Evolutionary conservation across 805 yeast genomes (phyloP).

Genomic region (Yamadazyma tumulicola): DNA sequence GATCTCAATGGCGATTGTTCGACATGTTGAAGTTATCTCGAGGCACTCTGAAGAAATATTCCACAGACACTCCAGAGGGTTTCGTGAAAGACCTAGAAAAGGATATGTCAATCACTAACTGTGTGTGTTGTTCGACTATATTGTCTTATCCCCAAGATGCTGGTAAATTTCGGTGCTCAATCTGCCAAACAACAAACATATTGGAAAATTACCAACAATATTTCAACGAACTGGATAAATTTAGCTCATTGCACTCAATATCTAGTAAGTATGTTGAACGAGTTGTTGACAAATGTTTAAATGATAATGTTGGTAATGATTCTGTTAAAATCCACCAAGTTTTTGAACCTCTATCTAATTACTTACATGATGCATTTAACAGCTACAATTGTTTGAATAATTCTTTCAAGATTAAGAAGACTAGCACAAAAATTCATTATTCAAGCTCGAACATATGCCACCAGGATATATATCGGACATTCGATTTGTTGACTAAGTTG

Average conservation of each 20-base stretch:
- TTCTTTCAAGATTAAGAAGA: constrained; percentile 46
- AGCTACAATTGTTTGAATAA: constrained; percentile 44
- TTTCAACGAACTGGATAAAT: constrained; percentile 3
- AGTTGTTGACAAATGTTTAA: constrained; percentile 33
- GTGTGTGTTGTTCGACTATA: constrained; percentile 38
- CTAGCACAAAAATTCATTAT: constrained; percentile 31
- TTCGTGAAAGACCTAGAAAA: constrained; percentile 3
- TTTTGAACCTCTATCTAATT: constrained; percentile 49
- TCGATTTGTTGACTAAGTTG: constrained; percentile 41
- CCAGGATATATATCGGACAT: constrained; percentile 44
- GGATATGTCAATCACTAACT: constrained; percentile 20
- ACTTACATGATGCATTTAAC: constrained; percentile 47
- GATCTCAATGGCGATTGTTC: constrained; percentile 21
- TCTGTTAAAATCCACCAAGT: constrained; percentile 23
- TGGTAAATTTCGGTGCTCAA: constrained; percentile 53
- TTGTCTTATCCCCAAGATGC: constrained; percentile 26
- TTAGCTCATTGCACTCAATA: constrained; percentile 15
- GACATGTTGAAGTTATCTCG: constrained; percentile 14
- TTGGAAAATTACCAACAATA: constrained; percentile 12
- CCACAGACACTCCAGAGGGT: not conserved
- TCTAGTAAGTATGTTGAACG: constrained; percentile 31
- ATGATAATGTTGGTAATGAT: constrained; percentile 11
- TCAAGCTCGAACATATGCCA: constrained; percentile 49
- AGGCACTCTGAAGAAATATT: not conserved
- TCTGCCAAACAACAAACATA: constrained; percentile 53